Evolutionary conservation across 306 rosid genomes (phyloP), one percentile per base, ranked within the genome.

Genomic region (Quercus gilva): DNA sequence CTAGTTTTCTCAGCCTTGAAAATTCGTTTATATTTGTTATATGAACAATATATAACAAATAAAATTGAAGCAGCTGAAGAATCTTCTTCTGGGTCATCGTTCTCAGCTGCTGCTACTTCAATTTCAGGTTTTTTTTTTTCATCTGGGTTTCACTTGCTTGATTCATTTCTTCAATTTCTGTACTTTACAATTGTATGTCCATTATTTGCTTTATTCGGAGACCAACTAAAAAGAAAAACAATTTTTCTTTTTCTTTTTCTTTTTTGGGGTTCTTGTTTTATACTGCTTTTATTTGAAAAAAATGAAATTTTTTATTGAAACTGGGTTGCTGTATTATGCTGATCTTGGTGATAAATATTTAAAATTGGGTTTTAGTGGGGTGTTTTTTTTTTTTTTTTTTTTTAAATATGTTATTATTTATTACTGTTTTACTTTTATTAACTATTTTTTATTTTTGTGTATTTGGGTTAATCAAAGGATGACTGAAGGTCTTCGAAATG

Each of bases 91-190:
- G 67, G 26, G 33, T 53, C 60, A n/a, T 82, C 74, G 59, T 68
- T 71, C 72, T 78, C 69, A 45, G 72, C 84, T 60, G 76, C 69
- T 64, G 26, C 37, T 82, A 74, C 85, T 87, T 78, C 88, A 69
- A 21, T 53, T 81, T 51, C 41, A n/a, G 81, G 86, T 82, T 26
- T 14, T 55, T 55, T 26, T 60, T 31, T 74, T 68, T 78, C 55
- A 68, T 52, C 60, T 71, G 82, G 79, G 28, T 57, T 79, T 69
- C 37, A 11, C 35, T 28, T 23, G 55, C 23, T 21, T 60, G 19
- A 1, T 2, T 6, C n/a, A 13, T 21, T 78, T 17, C 2, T 3
- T 63, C 3, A 35, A 35, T 10, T 69, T 35, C 28, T 6, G 17
- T 25, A 15, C 28, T 68, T 68, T 35, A 7, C 72, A 41, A 41